A percentile compares a stretch with the other conserved stretches of the same genome.
These are phyloP conservation scores for Tanozyma kutaoensis DNA, from an alignment of 805 yeast genomes.

Conservation along the genomic window DNA sequence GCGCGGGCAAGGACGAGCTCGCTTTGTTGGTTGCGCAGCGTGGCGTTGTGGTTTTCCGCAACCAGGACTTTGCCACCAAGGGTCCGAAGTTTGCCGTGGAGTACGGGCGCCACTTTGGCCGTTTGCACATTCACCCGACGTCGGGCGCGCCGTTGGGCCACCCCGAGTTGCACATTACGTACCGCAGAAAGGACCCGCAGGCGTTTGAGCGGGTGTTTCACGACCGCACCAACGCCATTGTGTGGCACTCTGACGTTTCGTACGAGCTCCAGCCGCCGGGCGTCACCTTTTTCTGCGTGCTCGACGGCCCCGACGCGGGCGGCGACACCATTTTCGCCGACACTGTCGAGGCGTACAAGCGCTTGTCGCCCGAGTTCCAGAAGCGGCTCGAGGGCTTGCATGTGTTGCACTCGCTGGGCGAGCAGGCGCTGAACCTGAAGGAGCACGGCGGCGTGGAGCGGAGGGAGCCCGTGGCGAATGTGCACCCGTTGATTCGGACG, in stretches of 20 bases:
- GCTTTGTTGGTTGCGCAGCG: constrained; percentile 57
- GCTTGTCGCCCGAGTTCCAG: constrained; percentile 55
- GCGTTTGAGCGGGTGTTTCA: constrained; percentile 15
- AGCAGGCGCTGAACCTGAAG: constrained; percentile 50
- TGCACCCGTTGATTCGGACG: constrained; percentile 59
- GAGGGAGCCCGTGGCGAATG: constrained; percentile 46
- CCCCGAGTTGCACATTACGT: constrained; percentile 22
- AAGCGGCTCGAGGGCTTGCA: constrained; percentile 45
- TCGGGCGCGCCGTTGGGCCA: constrained; percentile 47
- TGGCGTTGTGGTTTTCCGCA: constrained; percentile 55
- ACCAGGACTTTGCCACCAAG: constrained; percentile 45
- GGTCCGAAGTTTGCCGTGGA: constrained; percentile 38
- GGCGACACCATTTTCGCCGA: constrained; percentile 79
- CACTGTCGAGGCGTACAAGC: constrained; percentile 53
- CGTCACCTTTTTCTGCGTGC: constrained; percentile 49
- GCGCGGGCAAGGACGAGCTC: constrained; percentile 49
- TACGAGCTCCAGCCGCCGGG: constrained; percentile 68
- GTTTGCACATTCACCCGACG: constrained; percentile 61
- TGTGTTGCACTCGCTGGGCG: constrained; percentile 58
- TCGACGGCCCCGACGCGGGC: constrained; percentile 47
- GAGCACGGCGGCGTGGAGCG: constrained; percentile 48
- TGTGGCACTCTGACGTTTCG: constrained; percentile 67
- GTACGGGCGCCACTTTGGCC: constrained; percentile 55
- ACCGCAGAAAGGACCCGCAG: constrained; percentile 15
- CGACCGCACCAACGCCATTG: constrained; percentile 21